Base-by-base conservation (phyloP, 257 asterid genomes). In the Solanum lycopersicoides region DNA sequence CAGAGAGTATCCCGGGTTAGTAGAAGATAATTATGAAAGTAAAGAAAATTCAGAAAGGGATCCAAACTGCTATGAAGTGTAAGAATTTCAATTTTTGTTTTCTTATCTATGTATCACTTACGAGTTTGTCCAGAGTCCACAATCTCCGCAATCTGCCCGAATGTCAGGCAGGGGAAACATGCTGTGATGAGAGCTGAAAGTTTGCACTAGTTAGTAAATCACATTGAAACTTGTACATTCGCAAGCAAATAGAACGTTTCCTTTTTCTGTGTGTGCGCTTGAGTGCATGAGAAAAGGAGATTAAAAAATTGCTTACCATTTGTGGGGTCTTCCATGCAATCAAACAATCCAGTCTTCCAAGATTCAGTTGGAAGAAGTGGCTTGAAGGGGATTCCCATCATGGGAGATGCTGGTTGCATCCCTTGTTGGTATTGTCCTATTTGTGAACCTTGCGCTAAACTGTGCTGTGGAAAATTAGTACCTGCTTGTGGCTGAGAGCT, bases 71-170 rank as follows among this genome's bases (percentile, higher is more conserved):
- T 14, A 15, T 79, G 12, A 45, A 79, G 41, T 79, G 65, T 45
- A 45, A 45, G 66, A 39, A 80, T 28, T 80, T 47, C 7, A 42
- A 80, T 47, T 80, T 47, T 47, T 77, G 39, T 77, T 45, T 77
- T 80, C 42, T 80, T 16, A 47, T 80, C 42, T 16, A 30, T 47
- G 68, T 16, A 80, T 28, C 37, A 84, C 86, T 93, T 91, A 94
- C 95, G 83, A 18, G 95, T 88, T 65, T 56, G 88, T 72, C 95
- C 96, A 28, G 89, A 65, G 91, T 94, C 97, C 74, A 92, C 25
- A 63, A 93, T 86, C 89, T 94, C 95, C 15, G 97, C 96, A 86
- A 92, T 91, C 89, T 93, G 96, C 37, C 96, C 96, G 23, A 93
- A 94, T 4, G 96, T 92, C 45, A 94, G 87, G 89, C 90, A 91